Evolutionary conservation across 345 rosid species (phyloP), one percentile per base, ranked within the genome.

Genomic region (Syzygium aromaticum): DNA sequence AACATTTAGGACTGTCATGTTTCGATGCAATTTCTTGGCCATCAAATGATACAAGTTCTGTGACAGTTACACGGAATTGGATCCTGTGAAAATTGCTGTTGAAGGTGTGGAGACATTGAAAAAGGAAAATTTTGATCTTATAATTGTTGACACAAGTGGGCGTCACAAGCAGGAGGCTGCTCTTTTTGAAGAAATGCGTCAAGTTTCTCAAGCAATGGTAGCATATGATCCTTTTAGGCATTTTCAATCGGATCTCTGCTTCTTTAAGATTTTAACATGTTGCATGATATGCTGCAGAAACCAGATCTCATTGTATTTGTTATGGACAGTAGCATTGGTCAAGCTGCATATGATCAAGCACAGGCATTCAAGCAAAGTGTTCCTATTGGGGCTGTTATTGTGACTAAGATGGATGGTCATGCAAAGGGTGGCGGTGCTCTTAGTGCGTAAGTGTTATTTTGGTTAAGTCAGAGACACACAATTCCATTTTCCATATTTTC

Each of bases 401-500:
- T 96, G 86, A 95, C 99, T 33, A 96, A 97, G 92, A 95, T 96
- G 98, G 99, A 97, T 87, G 98, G 99, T 87, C 99, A 96, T 93
- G 98, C 99, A 59, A 96, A 95, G 95, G 99, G 99, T 91, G 99
- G 98, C 88, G 98, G 99, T 51, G 95, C 99, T 91, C 99, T 97
- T 88, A 97, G 98, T 90, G 99, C 98, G 96, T 96, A 92, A 93
- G 99, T 95, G 63, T 86, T 52, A 38, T 23, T 40, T 30, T 54
- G 21, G 77, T 30, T 64, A 16, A 64, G 77, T 64, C 40, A 64
- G 5, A 38, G 51, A 11, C 43, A 11, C 13, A 25, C 28, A 43
- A 52, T 28, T 52, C 53, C 54, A 84, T 84, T 52, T 64, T 64
- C 77, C 43, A 16, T 16, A 7, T 30, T 56, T 16, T 30, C 43